These are phyloP conservation scores for Teunomyces funiuensis DNA, from an alignment of 805 yeast species.

Conservation along the genomic window DNA sequence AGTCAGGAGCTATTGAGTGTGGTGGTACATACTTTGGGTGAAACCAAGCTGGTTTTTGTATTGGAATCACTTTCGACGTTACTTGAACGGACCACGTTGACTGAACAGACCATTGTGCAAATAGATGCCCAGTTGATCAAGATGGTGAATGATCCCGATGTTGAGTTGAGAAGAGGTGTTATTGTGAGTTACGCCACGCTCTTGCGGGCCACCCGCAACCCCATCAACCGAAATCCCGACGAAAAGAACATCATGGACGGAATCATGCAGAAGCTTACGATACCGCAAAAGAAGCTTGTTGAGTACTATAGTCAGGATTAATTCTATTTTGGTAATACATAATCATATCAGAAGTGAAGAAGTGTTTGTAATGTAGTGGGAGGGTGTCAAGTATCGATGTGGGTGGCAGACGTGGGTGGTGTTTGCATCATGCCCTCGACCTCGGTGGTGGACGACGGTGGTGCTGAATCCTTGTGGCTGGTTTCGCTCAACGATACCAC, in stretches of 20 bases:
- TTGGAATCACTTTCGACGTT: conserved; percentile 28
- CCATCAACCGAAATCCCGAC: conserved; percentile 16
- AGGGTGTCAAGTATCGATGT: conserved; percentile 5
- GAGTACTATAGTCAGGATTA: conserved; percentile 40
- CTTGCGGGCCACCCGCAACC: conserved; percentile 19
- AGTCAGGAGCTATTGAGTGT: conserved; percentile 19
- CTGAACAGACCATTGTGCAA: conserved; percentile 16
- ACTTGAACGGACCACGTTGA: conserved; percentile 18
- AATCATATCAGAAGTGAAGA: conserved; percentile 3
- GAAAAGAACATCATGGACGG: conserved; percentile 18
- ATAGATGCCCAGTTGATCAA: conserved; percentile 31
- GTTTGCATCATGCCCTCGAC: conserved; percentile 11
- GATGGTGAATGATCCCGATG: conserved; percentile 28
- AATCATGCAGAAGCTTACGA: conserved; percentile 38
- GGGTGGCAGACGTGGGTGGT: conserved; percentile 13
- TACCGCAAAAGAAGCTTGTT: conserved; percentile 46
- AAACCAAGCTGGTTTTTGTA: conserved; percentile 16
- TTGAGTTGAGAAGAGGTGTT: conserved; percentile 38
- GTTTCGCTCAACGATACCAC: conserved; percentile 3
- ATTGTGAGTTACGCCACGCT: conserved; percentile 40
- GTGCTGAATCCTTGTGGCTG: conserved; percentile 5
- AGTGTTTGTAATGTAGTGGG: not conserved
- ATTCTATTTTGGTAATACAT: conserved; percentile 1
- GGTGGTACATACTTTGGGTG: conserved; percentile 16
- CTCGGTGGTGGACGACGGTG: conserved; percentile 7